Conservation (phyloP, 1,284 basidiomycete species). For the Ceratobasidium sp. region DNA sequence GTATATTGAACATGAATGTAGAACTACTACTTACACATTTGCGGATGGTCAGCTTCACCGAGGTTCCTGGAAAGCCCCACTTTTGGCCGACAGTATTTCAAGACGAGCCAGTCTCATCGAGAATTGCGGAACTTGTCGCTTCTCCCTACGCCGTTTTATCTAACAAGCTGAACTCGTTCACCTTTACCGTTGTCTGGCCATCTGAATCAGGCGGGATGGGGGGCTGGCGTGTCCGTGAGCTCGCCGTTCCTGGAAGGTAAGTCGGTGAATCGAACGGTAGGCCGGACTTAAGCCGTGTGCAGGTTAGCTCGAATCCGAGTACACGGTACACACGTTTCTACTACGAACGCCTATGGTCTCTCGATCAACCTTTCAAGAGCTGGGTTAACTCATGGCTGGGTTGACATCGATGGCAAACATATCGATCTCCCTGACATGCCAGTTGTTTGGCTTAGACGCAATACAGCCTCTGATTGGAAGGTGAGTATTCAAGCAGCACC, state of each 20-base stretch:
- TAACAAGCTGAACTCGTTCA: slow-evolving; percentile 26
- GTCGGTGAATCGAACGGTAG: neutral
- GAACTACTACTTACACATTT: neutral
- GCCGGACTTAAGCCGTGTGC: neutral
- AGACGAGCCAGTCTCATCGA: slow-evolving; percentile 36
- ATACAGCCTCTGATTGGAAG: slow-evolving; percentile 23
- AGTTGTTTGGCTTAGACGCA: slow-evolving; percentile 22
- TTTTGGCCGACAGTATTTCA: slow-evolving; percentile 46
- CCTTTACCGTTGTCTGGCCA: slow-evolving; percentile 48
- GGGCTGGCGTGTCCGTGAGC: slow-evolving; percentile 45
- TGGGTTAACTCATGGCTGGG: neutral
- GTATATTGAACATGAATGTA: slow-evolving; percentile 20
- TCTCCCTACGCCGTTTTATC: neutral
- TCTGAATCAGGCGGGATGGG: slow-evolving; percentile 47
- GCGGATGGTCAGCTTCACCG: slow-evolving; percentile 34
- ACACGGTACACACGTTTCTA: neutral
- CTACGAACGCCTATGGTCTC: slow-evolving; percentile 42
- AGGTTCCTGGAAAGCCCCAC: slow-evolving; percentile 48
- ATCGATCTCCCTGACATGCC: neutral
- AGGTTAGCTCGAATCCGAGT: slow-evolving; percentile 43
- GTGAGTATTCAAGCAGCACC: neutral
- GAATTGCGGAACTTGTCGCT: slow-evolving; percentile 27
- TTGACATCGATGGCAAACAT: slow-evolving; percentile 31
- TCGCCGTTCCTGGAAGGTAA: slow-evolving; percentile 46
- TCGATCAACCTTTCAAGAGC: slow-evolving; percentile 19